phyloP scores from a whole-genome alignment of 2,329 filamentous ascomycete genomes.

The Didymella segeticola region DNA sequence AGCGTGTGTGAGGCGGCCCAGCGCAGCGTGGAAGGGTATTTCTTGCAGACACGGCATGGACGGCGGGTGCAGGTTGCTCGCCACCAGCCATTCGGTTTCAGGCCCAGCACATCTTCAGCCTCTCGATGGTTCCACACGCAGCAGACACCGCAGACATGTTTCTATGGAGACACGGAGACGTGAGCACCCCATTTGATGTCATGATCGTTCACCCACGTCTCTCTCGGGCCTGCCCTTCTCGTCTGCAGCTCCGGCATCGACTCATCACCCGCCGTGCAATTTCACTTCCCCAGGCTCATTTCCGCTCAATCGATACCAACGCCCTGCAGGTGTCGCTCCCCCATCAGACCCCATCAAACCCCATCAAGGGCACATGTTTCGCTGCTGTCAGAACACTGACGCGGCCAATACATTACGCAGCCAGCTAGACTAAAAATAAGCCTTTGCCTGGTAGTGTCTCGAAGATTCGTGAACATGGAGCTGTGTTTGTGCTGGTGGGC shows the following conservation, averaged over 20 bases:
- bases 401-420: slow-evolving; percentile 14
- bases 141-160: slow-evolving; percentile 16
- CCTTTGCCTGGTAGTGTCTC: slow-evolving; percentile 9
- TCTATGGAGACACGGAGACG: slow-evolving; percentile 19
- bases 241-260: slow-evolving; percentile 11
- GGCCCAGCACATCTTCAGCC: slow-evolving; percentile 1
- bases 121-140: slow-evolving; percentile 15
- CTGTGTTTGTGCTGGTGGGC: slow-evolving; percentile 7
- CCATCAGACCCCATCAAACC: no score
- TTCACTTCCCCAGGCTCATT: slow-evolving; percentile 17
- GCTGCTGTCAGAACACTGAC: slow-evolving; percentile 9
- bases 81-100: slow-evolving; percentile 14
- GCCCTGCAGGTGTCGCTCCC: neutral
- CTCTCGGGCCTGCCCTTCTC: slow-evolving; percentile 16
- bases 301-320: slow-evolving; percentile 9
- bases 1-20: slow-evolving; percentile 1
- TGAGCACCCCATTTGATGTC: slow-evolving; percentile 17
- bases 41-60: neutral
- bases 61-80: slow-evolving; percentile 10
- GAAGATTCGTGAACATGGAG: slow-evolving; percentile 16
- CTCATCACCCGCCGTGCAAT: slow-evolving; percentile 16
- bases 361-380: neutral
- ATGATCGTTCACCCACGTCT: slow-evolving; percentile 5
- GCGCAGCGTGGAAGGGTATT: neutral
- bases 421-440: slow-evolving; percentile 16